These are phyloP conservation scores for Phytophthora pluvialis DNA, from an alignment of 352 stramenopile species.

Conservation along the genomic window DNA sequence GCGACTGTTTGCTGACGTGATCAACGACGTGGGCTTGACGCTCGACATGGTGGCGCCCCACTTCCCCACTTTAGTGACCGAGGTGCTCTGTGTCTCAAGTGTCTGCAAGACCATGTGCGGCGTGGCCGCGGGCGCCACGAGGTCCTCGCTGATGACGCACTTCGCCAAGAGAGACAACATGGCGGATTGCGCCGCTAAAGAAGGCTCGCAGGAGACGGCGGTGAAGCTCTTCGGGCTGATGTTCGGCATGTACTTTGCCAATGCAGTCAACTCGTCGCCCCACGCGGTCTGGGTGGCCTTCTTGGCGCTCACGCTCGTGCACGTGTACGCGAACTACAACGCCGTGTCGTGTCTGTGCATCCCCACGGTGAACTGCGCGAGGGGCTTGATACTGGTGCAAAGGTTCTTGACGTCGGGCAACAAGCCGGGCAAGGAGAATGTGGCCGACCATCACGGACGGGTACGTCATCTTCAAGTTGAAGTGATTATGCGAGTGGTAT, in stretches of 20 bases:
- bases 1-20: conserved; percentile 96
- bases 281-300: conserved; percentile 92
- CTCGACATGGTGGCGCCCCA: conserved; percentile 85
- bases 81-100: conserved; percentile 86
- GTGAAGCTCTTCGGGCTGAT: conserved; percentile 95
- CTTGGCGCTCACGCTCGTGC: conserved; percentile 89
- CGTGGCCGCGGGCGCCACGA: conserved; percentile 93
- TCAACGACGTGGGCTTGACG: conserved; percentile 96
- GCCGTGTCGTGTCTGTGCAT: conserved; percentile 90
- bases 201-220: conserved; percentile 96
- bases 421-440: conserved; percentile 35
- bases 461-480: conserved; percentile 27
- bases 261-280: conserved; percentile 68
- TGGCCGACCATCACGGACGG: conserved; percentile 32
- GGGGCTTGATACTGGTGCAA: conserved; percentile 62
- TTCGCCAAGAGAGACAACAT: conserved; percentile 89
- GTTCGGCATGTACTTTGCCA: conserved; percentile 87
- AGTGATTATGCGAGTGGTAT: conserved; percentile 14
- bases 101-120: conserved; percentile 96
- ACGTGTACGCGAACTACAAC: conserved; percentile 96
- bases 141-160: conserved; percentile 92
- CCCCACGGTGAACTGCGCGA: conserved; percentile 86
- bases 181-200: conserved; percentile 95
- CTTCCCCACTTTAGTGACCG: conserved; percentile 69
- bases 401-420: conserved; percentile 42